These are phyloP conservation scores for Petasospora fabianii DNA, from an alignment of 1,139 yeast genomes.

Conservation along the genomic window DNA sequence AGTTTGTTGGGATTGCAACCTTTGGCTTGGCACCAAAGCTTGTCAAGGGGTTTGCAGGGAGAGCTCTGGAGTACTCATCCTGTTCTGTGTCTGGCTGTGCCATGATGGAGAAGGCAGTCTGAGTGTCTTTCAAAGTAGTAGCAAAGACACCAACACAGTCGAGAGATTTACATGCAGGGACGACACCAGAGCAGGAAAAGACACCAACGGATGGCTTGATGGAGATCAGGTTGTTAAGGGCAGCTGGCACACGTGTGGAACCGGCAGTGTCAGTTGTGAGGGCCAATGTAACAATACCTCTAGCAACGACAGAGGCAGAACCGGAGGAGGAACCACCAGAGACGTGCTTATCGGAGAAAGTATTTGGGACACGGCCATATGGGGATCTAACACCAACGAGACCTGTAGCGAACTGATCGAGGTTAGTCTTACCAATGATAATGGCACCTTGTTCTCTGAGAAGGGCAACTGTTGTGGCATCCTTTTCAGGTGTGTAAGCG, in stretches of 20 bases:
- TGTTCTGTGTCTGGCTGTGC: conserved; percentile 67
- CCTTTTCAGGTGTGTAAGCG: conserved; percentile 60
- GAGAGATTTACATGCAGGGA: conserved; percentile 94
- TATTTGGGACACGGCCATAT: conserved; percentile 80
- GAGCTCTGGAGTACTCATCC: conserved; percentile 75
- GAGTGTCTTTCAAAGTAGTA: conserved; percentile 77
- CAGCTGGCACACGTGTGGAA: conserved; percentile 97
- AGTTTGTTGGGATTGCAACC: conserved; percentile 69
- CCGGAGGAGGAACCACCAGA: conserved; percentile 97
- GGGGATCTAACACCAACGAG: conserved; percentile 94
- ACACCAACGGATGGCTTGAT: conserved; percentile 89
- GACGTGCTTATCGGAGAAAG: conserved; percentile 72
- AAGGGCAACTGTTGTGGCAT: conserved; percentile 68
- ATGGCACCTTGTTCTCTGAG: conserved; percentile 86
- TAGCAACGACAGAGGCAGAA: conserved; percentile 84
- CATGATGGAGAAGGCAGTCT: conserved; percentile 62
- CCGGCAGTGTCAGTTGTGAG: conserved; percentile 99
- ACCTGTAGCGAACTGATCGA: conserved; percentile 97
- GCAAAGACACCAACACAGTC: conserved; percentile 91
- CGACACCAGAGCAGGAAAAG: conserved; percentile 82
- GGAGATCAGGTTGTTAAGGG: conserved; percentile 84
- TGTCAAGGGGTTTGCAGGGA: conserved; percentile 64
- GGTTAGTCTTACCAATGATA: conserved; percentile 84
- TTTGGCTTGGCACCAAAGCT: conserved; percentile 57
- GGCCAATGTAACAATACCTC: conserved; percentile 84